Base-by-base conservation (phyloP, 495 filamentous ascomycete species). In the Hypoxylon perforatum region DNA sequence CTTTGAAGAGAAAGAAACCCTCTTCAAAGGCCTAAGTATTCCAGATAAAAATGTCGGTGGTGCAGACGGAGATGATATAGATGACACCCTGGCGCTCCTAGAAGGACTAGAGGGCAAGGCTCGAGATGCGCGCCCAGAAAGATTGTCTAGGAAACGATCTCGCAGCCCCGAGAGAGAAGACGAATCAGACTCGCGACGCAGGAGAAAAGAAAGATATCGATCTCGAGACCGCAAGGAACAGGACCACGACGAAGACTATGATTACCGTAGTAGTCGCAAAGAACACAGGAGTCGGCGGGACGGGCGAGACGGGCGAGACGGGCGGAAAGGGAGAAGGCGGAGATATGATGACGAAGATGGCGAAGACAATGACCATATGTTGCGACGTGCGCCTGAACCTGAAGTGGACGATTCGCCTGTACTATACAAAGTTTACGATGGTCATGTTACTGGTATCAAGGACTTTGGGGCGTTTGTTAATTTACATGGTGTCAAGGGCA, bases 391-490 rank as follows among this genome's bases (percentile, higher is more conserved):
- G 1, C 92, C 92, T 1, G 88, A 86, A 5, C 84, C 86, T 2
- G 94, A 97, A 71, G 28, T 84, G 6, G 95, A 99, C 78, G 90
- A 94, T 47, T 78, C 86, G 6, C 93, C 94, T 0, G 80, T 91
- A 21, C 77, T 97, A 12, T 91, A 88, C 83, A 99, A 99, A 74
- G 79, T 96, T 0, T 99, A 99, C 72, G 87, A 92, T 70, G 95
- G 95, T 14, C 87, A 87, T 61, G 90, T 98, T 41, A 97, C 92
- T 2, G 93, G 93, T 0, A 82, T 98, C 28, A 97, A 97, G 73
- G 91, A 97, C 66, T 99, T 97, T 78, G 95, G 95, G 33, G 92
- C 90, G 11, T 99, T 99, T 76, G 93, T 99, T 50, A 97, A 94
- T 68, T 77, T 99, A n/a, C 81, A 87, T 69, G 91, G 92, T 21